phyloP scores from a whole-genome alignment of 257 asterid species.

The Eustoma russellianum region DNA sequence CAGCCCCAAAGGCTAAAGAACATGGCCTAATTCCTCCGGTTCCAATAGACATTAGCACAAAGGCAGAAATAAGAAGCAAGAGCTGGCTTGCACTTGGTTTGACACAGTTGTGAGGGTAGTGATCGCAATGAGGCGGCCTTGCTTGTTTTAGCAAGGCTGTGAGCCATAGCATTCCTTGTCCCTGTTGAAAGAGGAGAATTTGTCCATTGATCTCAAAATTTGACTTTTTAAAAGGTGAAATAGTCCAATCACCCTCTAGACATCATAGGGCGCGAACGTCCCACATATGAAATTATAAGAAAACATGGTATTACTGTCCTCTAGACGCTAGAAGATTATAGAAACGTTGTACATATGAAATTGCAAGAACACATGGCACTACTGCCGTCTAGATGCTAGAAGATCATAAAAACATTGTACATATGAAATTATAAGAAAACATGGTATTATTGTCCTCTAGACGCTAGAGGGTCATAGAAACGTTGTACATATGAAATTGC shows the following conservation, averaged over 20 bases:
- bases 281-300: too few species aligned
- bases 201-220: too few species aligned
- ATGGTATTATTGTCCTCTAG: too few species aligned
- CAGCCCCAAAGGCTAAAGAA: constrained; percentile 76
- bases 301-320: too few species aligned
- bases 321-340: not conserved
- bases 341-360: too few species aligned
- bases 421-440: too few species aligned
- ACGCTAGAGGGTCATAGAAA: too few species aligned
- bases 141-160: constrained; percentile 39
- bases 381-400: not conserved
- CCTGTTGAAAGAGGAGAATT: constrained; percentile 20
- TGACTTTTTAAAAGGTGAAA: too few species aligned
- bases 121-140: constrained; percentile 35
- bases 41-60: constrained; percentile 53
- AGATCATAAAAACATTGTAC: not conserved
- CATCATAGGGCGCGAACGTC: too few species aligned
- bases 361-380: too few species aligned
- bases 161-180: constrained; percentile 36
- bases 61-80: constrained; percentile 38
- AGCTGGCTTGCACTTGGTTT: constrained; percentile 37
- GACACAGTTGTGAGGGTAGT: constrained; percentile 23
- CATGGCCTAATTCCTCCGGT: constrained; percentile 75
- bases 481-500: too few species aligned
- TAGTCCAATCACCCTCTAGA: too few species aligned